Evolutionary conservation across 352 stramenopile species (phyloP).

Genomic region (Blastocystis sp.): DNA sequence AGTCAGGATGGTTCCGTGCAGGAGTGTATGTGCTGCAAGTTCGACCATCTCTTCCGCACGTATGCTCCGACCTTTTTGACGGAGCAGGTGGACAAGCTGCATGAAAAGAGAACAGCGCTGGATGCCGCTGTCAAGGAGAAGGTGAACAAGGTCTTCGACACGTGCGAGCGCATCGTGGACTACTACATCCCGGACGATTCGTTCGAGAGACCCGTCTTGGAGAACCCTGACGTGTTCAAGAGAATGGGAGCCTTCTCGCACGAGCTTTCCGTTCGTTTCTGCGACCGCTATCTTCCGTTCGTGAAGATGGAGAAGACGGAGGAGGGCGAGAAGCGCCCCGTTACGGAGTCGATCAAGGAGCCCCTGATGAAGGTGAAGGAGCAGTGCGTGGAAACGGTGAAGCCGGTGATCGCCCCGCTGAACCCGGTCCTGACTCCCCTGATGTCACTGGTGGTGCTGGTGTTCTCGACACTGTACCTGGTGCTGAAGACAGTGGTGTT

Average conservation of each 20-base stretch:
- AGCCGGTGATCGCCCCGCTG: constrained; percentile 13
- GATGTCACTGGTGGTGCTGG: background rate
- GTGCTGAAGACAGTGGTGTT: background rate
- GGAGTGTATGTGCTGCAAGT: no score
- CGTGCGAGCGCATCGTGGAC: constrained; percentile 37
- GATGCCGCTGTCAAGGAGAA: constrained; percentile 7
- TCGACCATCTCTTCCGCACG: constrained; percentile 5
- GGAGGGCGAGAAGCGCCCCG: background rate
- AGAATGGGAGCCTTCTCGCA: constrained; percentile 11
- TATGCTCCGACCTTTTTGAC: constrained; percentile 17
- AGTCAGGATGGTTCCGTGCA: background rate
- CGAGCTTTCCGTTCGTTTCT: constrained; percentile 17
- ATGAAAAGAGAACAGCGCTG: background rate
- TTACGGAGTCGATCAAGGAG: background rate
- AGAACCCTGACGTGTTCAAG: constrained; percentile 16
- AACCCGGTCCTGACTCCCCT: background rate
- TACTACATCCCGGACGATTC: constrained; percentile 25
- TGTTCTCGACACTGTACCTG: constrained; percentile 12
- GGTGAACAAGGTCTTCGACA: constrained; percentile 14
- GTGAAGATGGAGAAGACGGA: background rate
- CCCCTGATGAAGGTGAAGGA: constrained; percentile 18
- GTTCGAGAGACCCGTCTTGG: constrained; percentile 15
- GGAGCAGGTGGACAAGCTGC: background rate
- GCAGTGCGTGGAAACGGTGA: background rate
- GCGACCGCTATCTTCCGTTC: constrained; percentile 21